Evolutionary conservation across 2,329 filamentous ascomycete genomes (phyloP), one percentile per base, ranked within the genome.

Genomic region (Trichoderma hamatum): DNA sequence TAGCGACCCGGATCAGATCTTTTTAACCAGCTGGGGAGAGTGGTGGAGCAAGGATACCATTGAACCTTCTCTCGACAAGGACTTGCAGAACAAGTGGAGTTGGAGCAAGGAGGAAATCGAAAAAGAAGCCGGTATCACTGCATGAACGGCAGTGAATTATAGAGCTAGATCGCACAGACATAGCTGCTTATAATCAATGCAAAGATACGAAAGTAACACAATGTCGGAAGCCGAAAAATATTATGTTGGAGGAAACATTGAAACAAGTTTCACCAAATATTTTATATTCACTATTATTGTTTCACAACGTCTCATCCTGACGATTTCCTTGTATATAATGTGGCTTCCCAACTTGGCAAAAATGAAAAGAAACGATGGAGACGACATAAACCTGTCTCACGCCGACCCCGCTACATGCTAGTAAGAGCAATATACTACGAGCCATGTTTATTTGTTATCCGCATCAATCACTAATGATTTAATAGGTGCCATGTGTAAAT

Each of bases 11-110:
- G 82, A 86, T 21, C 80, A 81, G 62, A 84, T 87, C 67, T 86
- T 87, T 74, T 72, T 87, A 56, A 86, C 84, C 0, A 86, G 84
- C 72, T 86, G 84, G 84, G 85, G 85, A 1, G 84, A 87, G 76
- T 87, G 84, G 84, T 87, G 84, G 84, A 73, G 78, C 16, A 84
- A 81, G 74, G 78, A 81, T 3, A 77, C 82, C 2, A 82, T 82
- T 63, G 78, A 72, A 14, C 75, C 78, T 67, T 77, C 77, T 1
- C 75, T 85, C 3, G 83, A 87, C 64, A 80, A 81, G 76, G 71
- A 72, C 1, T 77, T 87, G 3, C 85, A 86, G 77, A 80, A 86
- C 49, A 85, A 84, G 73, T 87, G 84, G 84, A 83, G 76, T 28
- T 82, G 82, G 0, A 80, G 78, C 59, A 81, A 81, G 73, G 82